These are phyloP conservation scores for Cercophora newfieldiana DNA, from an alignment of 495 filamentous ascomycete species.

Conservation along the genomic window DNA sequence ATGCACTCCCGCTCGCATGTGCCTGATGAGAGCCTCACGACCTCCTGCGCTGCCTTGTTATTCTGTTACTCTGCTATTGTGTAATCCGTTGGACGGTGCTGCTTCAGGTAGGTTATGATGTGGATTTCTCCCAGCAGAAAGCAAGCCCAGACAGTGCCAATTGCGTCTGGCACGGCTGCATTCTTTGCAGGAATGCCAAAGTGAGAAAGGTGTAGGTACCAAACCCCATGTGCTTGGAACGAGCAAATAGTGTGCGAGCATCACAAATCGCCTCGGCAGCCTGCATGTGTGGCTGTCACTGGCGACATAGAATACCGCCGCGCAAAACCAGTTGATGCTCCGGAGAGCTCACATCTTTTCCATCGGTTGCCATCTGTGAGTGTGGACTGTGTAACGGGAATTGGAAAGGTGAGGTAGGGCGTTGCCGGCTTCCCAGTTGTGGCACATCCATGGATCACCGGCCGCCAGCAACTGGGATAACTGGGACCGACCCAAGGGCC, in stretches of 20 bases:
- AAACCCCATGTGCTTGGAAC: background rate
- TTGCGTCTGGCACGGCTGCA: background rate
- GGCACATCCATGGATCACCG: background rate
- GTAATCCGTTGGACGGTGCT: background rate
- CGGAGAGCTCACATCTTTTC: background rate
- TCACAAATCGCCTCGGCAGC: background rate
- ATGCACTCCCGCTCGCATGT: background rate
- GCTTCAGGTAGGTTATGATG: background rate
- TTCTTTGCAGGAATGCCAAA: constrained; percentile 17
- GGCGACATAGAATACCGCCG: background rate
- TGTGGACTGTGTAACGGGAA: background rate
- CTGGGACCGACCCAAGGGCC: background rate
- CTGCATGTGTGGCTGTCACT: background rate
- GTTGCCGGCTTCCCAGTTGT: background rate
- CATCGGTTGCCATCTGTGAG: background rate
- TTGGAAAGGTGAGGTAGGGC: background rate
- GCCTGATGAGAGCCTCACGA: background rate
- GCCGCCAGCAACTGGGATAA: background rate
- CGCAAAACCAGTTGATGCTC: background rate
- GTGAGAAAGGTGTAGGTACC: constrained; percentile 10
- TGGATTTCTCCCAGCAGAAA: background rate
- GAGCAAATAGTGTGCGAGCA: constrained; percentile 4
- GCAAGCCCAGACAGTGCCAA: constrained; percentile 11
- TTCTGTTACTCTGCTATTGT: background rate
- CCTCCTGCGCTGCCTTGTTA: background rate